Base-by-base conservation (phyloP, 179 eudicot genomes). In the Carnegiea gigantea region DNA sequence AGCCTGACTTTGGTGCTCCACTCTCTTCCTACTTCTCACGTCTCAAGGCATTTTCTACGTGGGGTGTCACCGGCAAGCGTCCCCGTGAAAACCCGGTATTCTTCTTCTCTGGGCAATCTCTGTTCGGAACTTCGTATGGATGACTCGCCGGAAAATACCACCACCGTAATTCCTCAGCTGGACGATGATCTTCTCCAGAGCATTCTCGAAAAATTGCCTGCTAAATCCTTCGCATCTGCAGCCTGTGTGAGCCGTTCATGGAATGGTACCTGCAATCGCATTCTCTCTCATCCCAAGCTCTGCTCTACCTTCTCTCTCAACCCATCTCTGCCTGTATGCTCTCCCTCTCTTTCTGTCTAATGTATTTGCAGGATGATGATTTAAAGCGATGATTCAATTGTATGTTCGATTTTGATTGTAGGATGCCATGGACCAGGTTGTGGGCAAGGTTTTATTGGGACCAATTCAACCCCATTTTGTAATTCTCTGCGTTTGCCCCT, bases 381-480 rank as follows among this genome's bases (percentile, higher is more conserved):
- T 80, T 40, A 21, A 24, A 15, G 46, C 21, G 20, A 33, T 7
- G 40, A 21, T 38, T 40, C 26, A 20, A 60, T 57, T 44, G 8
- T 26, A 13, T 54, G 12, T 48, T 79, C 79, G 46, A 36, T 44
- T 64, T 33, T 71, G 68, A 46, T 82, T 79, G 14, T 76, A 96
- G 99, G 90, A 76, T 75, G 97, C 95, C 21, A 90, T 94, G 74
- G 70, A 86, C 20, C 97, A 91, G 85, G 98, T 92, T 59, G 76
- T 92, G 48, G 86, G 81, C 57, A 94, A 93, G 90, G 96, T 93
- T 80, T 88, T 94, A 24, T 84, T 91, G 0, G 87, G 81, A 48
- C 99, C 99, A 13, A 89, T 94, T 83, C 88, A 89, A 33, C 98
- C 97, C 1, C 91, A 92, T 85, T 96, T 96, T 24, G 98, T 90